These are phyloP conservation scores for Salvia hispanica DNA, from an alignment of 257 asterid genomes.

Conservation along the genomic window DNA sequence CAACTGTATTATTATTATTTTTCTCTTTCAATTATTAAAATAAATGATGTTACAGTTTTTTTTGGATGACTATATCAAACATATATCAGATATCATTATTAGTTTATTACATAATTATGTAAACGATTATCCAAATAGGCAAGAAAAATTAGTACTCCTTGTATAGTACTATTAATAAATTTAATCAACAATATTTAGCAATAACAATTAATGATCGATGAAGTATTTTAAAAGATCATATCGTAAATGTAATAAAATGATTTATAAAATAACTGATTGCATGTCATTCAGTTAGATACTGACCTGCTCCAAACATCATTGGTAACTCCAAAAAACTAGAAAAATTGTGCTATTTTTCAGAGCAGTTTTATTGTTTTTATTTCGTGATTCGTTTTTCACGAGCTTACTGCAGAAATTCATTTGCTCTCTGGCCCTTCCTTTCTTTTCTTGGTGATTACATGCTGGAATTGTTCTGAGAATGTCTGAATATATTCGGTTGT, in stretches of 20 bases:
- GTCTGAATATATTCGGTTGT: not conserved
- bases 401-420: conserved; percentile 8
- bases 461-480: not conserved
- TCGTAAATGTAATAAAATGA: too few species aligned
- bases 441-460: conserved; percentile 2
- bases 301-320: conserved; percentile 1
- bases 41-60: too few species aligned
- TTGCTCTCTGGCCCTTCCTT: not conserved
- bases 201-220: not conserved
- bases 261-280: not conserved
- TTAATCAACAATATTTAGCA: too few species aligned
- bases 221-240: too few species aligned
- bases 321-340: conserved; percentile 35
- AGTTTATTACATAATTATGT: too few species aligned
- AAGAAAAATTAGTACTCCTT: too few species aligned
- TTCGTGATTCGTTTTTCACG: conserved; percentile 32
- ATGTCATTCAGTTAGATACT: conserved; percentile 20
- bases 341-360: conserved; percentile 30
- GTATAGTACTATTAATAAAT: too few species aligned
- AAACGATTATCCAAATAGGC: too few species aligned
- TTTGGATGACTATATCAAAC: too few species aligned
- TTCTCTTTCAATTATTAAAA: too few species aligned
- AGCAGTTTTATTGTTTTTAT: conserved; percentile 18
- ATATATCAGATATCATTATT: too few species aligned
- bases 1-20: too few species aligned